A percentile compares a stretch with the other conserved stretches of the same genome.
Conservation (phyloP, 257 asterid genomes). For the Solanum chiquidenum region DNA sequence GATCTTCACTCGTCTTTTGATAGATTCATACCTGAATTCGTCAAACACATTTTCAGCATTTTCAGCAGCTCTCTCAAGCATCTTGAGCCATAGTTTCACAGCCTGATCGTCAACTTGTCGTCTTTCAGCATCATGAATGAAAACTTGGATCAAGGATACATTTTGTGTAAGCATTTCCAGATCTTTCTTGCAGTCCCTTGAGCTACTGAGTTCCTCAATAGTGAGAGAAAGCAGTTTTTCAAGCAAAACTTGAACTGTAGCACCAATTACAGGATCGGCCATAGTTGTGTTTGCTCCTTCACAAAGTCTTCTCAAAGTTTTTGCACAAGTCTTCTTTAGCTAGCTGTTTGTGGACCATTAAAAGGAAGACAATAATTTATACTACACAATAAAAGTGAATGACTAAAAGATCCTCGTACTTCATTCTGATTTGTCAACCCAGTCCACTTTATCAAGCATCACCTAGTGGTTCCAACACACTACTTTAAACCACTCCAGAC, state of each 20-base stretch:
- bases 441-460: background rate
- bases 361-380: background rate
- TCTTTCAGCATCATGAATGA: conserved; percentile 5
- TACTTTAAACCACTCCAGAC: background rate
- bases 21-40: background rate
- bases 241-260: background rate
- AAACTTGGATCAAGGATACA: background rate
- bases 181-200: background rate
- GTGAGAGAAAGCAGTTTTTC: background rate
- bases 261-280: background rate
- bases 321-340: background rate
- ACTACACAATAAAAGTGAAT: too few relatives aligned
- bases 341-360: background rate
- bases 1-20: background rate
- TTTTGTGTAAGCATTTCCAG: background rate
- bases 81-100: background rate
- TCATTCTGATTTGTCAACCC: too few relatives aligned
- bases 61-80: background rate
- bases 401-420: too few relatives aligned
- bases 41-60: conserved; percentile 12
- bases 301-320: background rate
- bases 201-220: background rate
- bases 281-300: background rate
- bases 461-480: background rate
- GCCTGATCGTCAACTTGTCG: background rate